Conservation (phyloP, 192 early-diverging fungal genomes). For the Coemansia umbellata region DNA sequence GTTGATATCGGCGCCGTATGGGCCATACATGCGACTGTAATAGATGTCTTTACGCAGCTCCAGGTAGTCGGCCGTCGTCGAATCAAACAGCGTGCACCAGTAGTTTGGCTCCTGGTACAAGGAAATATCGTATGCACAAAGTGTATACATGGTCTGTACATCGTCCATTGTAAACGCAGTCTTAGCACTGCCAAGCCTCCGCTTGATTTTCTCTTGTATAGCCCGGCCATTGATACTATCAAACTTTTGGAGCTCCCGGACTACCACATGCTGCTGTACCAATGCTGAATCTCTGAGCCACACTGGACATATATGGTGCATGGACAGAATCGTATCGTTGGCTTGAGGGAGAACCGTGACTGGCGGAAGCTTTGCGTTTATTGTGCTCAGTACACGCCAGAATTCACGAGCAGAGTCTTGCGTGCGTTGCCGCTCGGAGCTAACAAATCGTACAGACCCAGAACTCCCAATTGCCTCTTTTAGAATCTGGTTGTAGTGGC, state of each 20-base stretch:
- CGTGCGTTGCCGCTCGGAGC: constrained; percentile 35
- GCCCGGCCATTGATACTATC: constrained; percentile 12
- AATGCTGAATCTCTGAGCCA: constrained; percentile 5
- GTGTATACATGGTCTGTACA: constrained; percentile 15
- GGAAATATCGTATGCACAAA: constrained; percentile 38
- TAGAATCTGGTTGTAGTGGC: constrained; percentile 1
- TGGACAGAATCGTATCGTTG: constrained; percentile 25
- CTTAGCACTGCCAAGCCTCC: background rate
- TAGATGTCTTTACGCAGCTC: constrained; percentile 41
- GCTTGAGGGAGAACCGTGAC: constrained; percentile 17
- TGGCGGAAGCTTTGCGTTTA: constrained; percentile 5
- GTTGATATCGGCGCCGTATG: constrained; percentile 25
- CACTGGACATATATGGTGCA: constrained; percentile 27
- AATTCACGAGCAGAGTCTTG: constrained; percentile 23
- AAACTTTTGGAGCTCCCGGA: constrained; percentile 12
- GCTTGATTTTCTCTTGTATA: background rate
- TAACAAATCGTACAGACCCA: constrained; percentile 15
- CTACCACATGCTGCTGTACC: background rate
- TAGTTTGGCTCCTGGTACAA: constrained; percentile 9
- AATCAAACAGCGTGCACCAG: constrained; percentile 40
- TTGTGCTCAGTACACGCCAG: constrained; percentile 6
- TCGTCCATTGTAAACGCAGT: constrained; percentile 1
- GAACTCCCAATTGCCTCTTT: background rate
- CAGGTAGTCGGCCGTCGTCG: constrained; percentile 7
- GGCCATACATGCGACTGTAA: constrained; percentile 38